Base-by-base conservation (phyloP, 257 asterid species). In the Solanum piurae region DNA sequence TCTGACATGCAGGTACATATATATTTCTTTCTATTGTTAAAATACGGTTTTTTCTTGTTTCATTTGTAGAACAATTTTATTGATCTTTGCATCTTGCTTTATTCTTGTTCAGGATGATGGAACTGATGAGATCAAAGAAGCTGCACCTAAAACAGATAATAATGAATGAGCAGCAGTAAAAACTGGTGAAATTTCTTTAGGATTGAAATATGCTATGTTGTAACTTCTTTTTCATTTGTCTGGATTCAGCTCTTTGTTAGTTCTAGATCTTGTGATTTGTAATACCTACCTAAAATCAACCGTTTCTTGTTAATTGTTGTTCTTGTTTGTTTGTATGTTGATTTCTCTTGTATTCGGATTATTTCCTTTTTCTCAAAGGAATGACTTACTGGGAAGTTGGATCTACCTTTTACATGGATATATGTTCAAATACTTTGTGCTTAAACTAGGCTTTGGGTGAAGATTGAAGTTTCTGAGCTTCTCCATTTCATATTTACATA, bases 1-100 rank as follows among this genome's bases (percentile, higher is more conserved):
- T 95, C 99, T 49, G 99, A 96, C 86, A 94, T 94, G 97, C 98
- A 94, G 98, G 98, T 93, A 87, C 27, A 27, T 92, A 87, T 21
- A 68, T 12, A 42, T 42, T 52, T 60, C 38, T 62, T 69, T 37
- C 86, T 58, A 23, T 31, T n/a, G 34, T 18, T 64, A 10, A 10
- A 10, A 10, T 73, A 68, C 5, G 23, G 1, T 71, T 71, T 7
- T 58, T 7, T 10, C 21, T 21, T 6, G 58, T 5, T 13, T 34
- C 6, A 31, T 31, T 82, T 40, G 58, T 33, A 3, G 36, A n/a
- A 1, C 23, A 27, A 12, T 44, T 60, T 46, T 60, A 16, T 58
- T n/a, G 36, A 42, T 55, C 66, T 80, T 2, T 38, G 9, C 27
- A 5, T 69, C 18, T 44, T 38, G 76, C 38, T 88, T 58, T 27